Conservation (phyloP, 2,329 filamentous ascomycete genomes). For the Cladosporium sp. region DNA sequence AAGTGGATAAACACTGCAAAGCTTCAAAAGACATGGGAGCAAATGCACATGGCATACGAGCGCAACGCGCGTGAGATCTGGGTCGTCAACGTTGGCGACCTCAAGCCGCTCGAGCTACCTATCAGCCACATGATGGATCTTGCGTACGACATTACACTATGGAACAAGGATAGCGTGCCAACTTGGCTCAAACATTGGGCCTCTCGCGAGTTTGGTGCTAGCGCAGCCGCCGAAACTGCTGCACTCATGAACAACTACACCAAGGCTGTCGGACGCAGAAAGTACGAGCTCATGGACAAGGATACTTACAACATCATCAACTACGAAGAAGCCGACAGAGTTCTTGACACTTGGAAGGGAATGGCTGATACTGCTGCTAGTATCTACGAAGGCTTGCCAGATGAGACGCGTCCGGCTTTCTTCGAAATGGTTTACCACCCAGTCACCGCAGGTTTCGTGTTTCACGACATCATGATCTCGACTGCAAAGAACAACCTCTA, state of each 20-base stretch:
- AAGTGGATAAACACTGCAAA: constrained; percentile 68
- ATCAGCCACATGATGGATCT: constrained; percentile 69
- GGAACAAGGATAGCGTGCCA: constrained; percentile 57
- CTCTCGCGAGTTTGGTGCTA: constrained; percentile 57
- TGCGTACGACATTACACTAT: constrained; percentile 63
- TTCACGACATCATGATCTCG: constrained; percentile 57
- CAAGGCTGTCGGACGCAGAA: constrained; percentile 59
- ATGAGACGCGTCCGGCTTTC: constrained; percentile 58
- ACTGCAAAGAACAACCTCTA: constrained; percentile 58
- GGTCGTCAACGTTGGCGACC: constrained; percentile 68
- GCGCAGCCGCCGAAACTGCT: constrained; percentile 52
- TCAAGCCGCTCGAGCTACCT: constrained; percentile 66
- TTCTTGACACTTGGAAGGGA: constrained; percentile 58
- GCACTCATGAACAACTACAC: constrained; percentile 59
- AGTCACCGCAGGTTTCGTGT: constrained; percentile 58
- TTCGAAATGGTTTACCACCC: constrained; percentile 66
- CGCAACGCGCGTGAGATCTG: constrained; percentile 63
- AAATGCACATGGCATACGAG: constrained; percentile 64
- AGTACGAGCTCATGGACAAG: constrained; percentile 64
- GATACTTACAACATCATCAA: constrained; percentile 63
- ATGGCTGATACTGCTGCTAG: constrained; percentile 58
- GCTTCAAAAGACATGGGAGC: constrained; percentile 65
- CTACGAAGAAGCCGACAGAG: constrained; percentile 64
- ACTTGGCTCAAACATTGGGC: constrained; percentile 62
- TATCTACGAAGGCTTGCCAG: constrained; percentile 58